phyloP scores from a whole-genome alignment of 164 flowering plant genomes.

The Taxillus chinensis region DNA sequence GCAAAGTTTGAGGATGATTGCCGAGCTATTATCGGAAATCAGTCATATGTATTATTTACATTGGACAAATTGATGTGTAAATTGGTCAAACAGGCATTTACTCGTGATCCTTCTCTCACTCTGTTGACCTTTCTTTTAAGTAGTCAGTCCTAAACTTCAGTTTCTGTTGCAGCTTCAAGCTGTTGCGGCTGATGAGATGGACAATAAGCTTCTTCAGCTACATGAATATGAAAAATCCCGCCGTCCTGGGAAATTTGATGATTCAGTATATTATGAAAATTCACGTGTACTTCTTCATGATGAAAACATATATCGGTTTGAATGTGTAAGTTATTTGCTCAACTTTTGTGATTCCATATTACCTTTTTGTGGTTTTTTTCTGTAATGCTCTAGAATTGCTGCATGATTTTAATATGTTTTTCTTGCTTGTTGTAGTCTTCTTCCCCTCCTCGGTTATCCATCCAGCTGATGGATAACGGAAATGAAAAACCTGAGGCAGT shows the following conservation, averaged over 20 bases:
- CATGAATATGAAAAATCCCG: conserved; percentile 54
- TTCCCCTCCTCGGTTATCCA: conserved; percentile 32
- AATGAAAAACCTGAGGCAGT: conserved; percentile 51
- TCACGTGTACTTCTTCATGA: conserved; percentile 51
- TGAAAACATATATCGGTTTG: conserved; percentile 48
- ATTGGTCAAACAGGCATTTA: conserved; percentile 51
- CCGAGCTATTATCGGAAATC: conserved; percentile 58
- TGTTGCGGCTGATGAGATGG: conserved; percentile 50
- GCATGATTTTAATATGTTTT: background rate
- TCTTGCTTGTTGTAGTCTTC: conserved; percentile 30
- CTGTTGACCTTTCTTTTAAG: conserved; percentile 6
- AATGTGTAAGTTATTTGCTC: conserved; percentile 33
- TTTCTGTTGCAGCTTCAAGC: conserved; percentile 47
- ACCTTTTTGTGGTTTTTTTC: background rate
- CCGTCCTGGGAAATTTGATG: conserved; percentile 33
- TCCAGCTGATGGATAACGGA: conserved; percentile 55
- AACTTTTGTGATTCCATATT: background rate
- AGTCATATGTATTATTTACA: conserved; percentile 62
- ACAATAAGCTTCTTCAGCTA: conserved; percentile 48
- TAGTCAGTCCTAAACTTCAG: conserved; percentile 4
- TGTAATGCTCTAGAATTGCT: background rate
- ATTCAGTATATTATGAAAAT: conserved; percentile 55
- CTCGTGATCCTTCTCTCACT: background rate
- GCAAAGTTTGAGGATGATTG: conserved; percentile 68
- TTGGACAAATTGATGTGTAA: conserved; percentile 59